phyloP scores from a whole-genome alignment of 345 rosid genomes.

The Salix purpurea region DNA sequence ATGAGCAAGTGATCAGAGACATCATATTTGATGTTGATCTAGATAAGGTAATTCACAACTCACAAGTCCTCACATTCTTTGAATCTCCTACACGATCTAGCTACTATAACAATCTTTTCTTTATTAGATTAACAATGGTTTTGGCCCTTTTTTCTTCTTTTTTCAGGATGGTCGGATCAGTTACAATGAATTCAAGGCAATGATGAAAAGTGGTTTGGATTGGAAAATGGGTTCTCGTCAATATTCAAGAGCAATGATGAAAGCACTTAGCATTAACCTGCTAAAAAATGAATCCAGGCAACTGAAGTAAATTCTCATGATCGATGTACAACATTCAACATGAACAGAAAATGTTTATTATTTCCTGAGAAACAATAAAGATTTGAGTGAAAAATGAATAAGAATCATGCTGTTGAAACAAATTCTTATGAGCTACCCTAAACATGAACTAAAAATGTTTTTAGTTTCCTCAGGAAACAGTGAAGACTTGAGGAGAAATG shows the following conservation, averaged over 20 bases:
- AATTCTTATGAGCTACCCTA: too few species aligned
- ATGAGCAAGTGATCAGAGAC: constrained; percentile 61
- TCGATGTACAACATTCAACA: too few species aligned
- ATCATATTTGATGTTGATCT: constrained; percentile 73
- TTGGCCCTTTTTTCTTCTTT: background rate
- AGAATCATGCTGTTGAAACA: background rate
- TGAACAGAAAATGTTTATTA: background rate
- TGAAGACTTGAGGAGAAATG: background rate
- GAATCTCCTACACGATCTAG: background rate
- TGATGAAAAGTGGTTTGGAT: constrained; percentile 80
- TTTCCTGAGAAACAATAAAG: background rate
- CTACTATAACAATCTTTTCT: background rate
- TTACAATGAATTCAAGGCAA: constrained; percentile 75
- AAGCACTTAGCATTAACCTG: constrained; percentile 72
- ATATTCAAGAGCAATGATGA: constrained; percentile 77
- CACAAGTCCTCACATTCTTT: background rate
- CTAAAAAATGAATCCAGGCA: constrained; percentile 38
- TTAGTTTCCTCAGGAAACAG: too few species aligned
- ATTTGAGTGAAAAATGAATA: background rate
- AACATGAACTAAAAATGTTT: too few species aligned
- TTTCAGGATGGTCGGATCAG: constrained; percentile 77
- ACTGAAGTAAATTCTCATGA: background rate
- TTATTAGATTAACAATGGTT: background rate
- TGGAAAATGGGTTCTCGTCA: constrained; percentile 97
- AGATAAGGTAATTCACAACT: constrained; percentile 50